Percentiles rank a stretch among this genome's conserved stretches.
Evolutionary conservation across 768 basidiomycete species (phyloP).

Genomic region (Podaxis mareebaensis): DNA sequence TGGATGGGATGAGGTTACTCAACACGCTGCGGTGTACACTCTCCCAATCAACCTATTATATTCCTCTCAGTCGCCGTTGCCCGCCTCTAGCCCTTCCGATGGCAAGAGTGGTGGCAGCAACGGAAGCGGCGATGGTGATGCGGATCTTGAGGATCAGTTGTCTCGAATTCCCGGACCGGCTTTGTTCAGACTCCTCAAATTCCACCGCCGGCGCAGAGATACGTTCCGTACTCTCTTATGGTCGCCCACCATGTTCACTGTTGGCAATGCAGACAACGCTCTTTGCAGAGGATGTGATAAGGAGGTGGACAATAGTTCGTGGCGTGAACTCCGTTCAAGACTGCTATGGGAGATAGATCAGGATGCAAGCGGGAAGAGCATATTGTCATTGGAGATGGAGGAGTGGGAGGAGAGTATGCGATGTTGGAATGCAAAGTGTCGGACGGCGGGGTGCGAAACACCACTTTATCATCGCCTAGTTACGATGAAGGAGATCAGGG

Average conservation of each 20-base stretch:
- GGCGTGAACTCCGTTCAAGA: background rate
- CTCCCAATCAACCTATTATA: background rate
- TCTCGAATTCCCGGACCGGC: background rate
- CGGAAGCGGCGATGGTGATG: background rate
- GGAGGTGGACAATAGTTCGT: background rate
- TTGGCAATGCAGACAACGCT: background rate
- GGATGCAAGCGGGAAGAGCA: background rate
- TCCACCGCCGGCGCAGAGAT: background rate
- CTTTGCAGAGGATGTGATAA: background rate
- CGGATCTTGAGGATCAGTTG: background rate
- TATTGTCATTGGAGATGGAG: background rate
- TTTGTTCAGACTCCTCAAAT: background rate
- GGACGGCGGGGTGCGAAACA: background rate
- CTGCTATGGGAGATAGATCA: background rate
- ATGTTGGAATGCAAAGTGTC: conserved; percentile 18
- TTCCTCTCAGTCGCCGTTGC: too few species aligned
- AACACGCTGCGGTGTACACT: background rate
- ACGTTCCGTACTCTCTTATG: background rate
- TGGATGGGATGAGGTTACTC: background rate
- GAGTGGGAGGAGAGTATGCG: background rate
- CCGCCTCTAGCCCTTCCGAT: too few species aligned
- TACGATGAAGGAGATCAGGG: background rate
- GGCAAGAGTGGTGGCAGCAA: too few species aligned
- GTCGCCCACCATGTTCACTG: background rate
- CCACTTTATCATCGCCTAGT: background rate